Percentiles rank a stretch among this genome's conserved stretches.
phyloP scores from a whole-genome alignment of 345 rosid genomes.

The Syzygium aromaticum region DNA sequence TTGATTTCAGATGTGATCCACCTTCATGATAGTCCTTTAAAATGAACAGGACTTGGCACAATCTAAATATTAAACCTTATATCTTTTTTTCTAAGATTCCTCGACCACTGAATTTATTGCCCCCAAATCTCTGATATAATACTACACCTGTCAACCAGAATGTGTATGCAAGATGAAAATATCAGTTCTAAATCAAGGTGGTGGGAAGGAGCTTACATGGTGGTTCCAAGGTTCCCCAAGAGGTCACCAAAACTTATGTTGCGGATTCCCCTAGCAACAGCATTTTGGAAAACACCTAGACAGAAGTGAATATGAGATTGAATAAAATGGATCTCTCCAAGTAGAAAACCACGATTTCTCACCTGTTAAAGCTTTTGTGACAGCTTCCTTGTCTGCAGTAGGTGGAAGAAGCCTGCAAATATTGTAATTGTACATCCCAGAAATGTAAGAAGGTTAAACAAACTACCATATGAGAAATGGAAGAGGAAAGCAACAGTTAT shows the following conservation, averaged over 20 bases:
- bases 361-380: conserved; percentile 88
- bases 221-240: conserved; percentile 73
- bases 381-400: conserved; percentile 70
- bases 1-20: not conserved
- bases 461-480: not conserved
- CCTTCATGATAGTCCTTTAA: not conserved
- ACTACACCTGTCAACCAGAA: not conserved
- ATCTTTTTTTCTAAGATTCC: not conserved
- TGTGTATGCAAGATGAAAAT: not conserved
- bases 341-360: not conserved
- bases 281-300: conserved; percentile 70
- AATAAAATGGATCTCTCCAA: not conserved
- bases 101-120: not conserved
- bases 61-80: not conserved
- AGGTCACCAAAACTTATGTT: conserved; percentile 94
- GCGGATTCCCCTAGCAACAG: conserved; percentile 75
- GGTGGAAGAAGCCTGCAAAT: conserved; percentile 80
- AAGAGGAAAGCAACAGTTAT: not conserved
- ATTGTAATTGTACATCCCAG: not conserved
- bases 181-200: not conserved
- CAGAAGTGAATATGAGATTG: not conserved
- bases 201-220: conserved; percentile 46
- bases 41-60: not conserved
- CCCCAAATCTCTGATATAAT: not conserved
- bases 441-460: not conserved